Percentiles rank a stretch among this genome's conserved stretches.
Conservation (phyloP, 441 rosid species). For the Pelargonium citronellum region DNA sequence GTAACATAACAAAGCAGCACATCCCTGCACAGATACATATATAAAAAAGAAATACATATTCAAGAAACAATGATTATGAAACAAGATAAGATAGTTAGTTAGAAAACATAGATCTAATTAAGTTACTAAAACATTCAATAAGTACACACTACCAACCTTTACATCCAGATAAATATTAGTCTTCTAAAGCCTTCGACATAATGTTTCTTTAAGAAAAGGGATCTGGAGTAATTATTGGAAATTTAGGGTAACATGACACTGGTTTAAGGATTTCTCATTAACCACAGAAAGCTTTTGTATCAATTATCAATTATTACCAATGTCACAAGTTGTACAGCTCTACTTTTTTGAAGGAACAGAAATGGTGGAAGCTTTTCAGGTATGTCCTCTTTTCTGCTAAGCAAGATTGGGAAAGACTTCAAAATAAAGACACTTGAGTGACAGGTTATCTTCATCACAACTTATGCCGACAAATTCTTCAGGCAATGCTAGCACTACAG, state of each 20-base stretch:
- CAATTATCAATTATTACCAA: background rate
- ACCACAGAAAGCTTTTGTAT: background rate
- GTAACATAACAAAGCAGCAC: conserved; percentile 60
- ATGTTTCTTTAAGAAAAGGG: background rate
- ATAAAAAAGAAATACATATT: background rate
- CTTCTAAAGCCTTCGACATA: background rate
- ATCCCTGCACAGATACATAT: conserved; percentile 52
- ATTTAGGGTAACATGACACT: background rate
- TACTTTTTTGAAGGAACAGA: background rate
- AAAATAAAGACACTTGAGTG: background rate
- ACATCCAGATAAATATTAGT: background rate
- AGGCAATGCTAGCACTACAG: background rate
- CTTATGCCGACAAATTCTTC: background rate
- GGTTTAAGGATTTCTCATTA: background rate
- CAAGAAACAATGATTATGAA: background rate
- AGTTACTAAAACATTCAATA: background rate
- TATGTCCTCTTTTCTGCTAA: background rate
- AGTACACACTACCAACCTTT: background rate
- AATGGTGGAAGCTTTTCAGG: background rate
- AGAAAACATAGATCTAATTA: background rate
- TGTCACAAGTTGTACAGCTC: background rate
- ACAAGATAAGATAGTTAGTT: background rate
- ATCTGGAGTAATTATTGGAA: background rate
- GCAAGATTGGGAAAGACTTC: background rate
- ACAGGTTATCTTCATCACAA: background rate